phyloP scores from a whole-genome alignment of 2,329 filamentous ascomycete species.

The Microcera coccophila region DNA sequence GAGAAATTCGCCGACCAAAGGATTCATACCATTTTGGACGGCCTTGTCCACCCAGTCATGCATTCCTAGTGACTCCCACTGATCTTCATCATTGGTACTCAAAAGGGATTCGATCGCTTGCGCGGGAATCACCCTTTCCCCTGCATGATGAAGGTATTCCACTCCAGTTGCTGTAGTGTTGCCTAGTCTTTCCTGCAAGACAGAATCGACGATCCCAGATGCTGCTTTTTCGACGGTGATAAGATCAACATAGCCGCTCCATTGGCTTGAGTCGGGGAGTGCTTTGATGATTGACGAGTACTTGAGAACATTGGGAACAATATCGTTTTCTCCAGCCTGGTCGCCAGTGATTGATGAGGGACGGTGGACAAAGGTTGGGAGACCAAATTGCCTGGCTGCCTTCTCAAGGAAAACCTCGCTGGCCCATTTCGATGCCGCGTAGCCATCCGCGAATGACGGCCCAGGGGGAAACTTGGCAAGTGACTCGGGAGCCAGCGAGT shows the following conservation, averaged over 20 bases:
- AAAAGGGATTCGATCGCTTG: neutral
- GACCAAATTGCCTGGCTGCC: constrained; percentile 2
- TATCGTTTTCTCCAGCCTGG: neutral
- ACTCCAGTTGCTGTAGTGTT: neutral
- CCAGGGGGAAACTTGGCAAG: constrained; percentile 1
- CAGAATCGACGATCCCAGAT: neutral
- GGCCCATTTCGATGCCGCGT: constrained; percentile 34
- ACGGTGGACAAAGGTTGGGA: constrained; percentile 13
- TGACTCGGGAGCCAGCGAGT: neutral
- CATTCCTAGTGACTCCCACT: neutral
- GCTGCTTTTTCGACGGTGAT: neutral
- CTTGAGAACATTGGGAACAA: neutral
- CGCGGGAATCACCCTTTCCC: neutral
- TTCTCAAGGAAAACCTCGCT: constrained; percentile 30
- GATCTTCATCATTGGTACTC: neutral
- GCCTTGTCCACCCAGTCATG: neutral
- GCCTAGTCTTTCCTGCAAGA: neutral
- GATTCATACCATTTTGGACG: neutral
- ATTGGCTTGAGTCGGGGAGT: neutral
- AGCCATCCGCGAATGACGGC: constrained; percentile 23
- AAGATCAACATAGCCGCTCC: neutral
- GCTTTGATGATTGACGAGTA: neutral
- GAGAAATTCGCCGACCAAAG: neutral
- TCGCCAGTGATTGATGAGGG: neutral
- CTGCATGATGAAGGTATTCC: neutral